Percentiles rank a stretch among this genome's conserved stretches.
Conservation (phyloP, 345 rosid genomes). For the Salix brachista region DNA sequence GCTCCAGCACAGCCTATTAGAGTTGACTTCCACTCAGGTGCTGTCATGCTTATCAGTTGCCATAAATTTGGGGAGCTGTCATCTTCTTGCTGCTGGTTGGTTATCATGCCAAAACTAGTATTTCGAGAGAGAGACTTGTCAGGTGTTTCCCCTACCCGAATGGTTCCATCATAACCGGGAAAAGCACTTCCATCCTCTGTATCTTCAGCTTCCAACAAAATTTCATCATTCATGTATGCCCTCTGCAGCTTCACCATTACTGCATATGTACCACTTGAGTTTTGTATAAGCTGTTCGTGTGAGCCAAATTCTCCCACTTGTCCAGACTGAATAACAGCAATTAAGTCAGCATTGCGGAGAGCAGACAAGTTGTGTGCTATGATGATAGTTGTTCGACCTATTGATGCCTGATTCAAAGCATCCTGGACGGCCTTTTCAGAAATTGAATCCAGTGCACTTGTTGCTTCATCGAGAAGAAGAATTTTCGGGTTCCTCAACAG, state of each 20-base stretch:
- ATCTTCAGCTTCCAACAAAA: neutral
- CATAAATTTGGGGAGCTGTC: conserved; percentile 10
- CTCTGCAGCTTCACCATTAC: conserved; percentile 46
- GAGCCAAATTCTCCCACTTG: conserved; percentile 47
- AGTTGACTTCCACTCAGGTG: conserved; percentile 31
- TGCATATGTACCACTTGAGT: conserved; percentile 31
- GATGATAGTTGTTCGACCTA: conserved; percentile 45
- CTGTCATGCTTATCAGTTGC: conserved; percentile 18
- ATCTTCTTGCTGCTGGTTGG: conserved; percentile 6
- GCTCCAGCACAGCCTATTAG: conserved; percentile 25
- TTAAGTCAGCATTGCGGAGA: conserved; percentile 37
- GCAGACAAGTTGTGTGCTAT: conserved; percentile 53
- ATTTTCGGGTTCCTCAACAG: conserved; percentile 41
- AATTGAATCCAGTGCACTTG: conserved; percentile 51
- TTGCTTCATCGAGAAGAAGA: conserved; percentile 37
- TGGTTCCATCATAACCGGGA: neutral
- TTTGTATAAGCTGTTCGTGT: conserved; percentile 42
- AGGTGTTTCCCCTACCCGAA: neutral
- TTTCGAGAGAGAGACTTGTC: neutral
- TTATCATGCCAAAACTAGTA: neutral
- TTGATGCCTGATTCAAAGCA: conserved; percentile 48
- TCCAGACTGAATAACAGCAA: conserved; percentile 42
- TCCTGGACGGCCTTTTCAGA: conserved; percentile 50
- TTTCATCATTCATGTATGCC: conserved; percentile 4
- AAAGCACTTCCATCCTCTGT: neutral